These are phyloP conservation scores for Kwoniella shivajii DNA, from an alignment of 1,284 basidiomycete species.

Conservation along the genomic window DNA sequence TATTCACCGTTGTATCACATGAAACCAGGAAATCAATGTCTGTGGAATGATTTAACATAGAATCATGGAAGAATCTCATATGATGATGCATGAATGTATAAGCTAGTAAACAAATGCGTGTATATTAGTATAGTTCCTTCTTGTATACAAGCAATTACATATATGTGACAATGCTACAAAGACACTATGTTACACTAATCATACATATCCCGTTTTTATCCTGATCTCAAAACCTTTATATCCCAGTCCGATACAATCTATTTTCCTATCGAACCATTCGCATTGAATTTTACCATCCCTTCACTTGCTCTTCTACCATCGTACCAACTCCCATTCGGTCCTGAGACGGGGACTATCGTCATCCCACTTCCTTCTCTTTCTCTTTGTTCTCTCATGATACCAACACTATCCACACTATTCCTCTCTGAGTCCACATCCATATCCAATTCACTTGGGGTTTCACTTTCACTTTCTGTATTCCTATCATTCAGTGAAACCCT, in stretches of 20 bases:
- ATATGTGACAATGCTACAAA: too few relatives aligned
- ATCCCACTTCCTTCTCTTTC: conserved; percentile 11
- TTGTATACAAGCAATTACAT: too few relatives aligned
- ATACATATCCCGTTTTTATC: neutral
- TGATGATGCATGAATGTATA: too few relatives aligned
- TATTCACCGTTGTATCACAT: too few relatives aligned
- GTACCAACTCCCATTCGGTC: neutral
- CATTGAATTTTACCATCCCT: conserved; percentile 9
- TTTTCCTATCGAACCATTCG: neutral
- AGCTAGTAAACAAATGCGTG: too few relatives aligned
- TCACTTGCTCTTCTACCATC: conserved; percentile 18
- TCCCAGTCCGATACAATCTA: too few relatives aligned
- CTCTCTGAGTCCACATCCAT: conserved; percentile 5
- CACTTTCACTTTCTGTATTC: neutral
- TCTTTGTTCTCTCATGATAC: conserved; percentile 1
- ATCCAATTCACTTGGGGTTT: conserved; percentile 1
- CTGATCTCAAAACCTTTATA: neutral
- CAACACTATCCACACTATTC: too few relatives aligned
- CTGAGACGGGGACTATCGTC: neutral
- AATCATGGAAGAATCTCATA: too few relatives aligned
- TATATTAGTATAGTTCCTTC: too few relatives aligned
- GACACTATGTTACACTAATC: neutral
- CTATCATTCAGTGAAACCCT: conserved; percentile 1
- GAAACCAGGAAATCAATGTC: too few relatives aligned
- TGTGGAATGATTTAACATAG: too few relatives aligned